Evolutionary conservation across 352 stramenopile species (phyloP).

Genomic region (Elongisporangium prolatum): DNA sequence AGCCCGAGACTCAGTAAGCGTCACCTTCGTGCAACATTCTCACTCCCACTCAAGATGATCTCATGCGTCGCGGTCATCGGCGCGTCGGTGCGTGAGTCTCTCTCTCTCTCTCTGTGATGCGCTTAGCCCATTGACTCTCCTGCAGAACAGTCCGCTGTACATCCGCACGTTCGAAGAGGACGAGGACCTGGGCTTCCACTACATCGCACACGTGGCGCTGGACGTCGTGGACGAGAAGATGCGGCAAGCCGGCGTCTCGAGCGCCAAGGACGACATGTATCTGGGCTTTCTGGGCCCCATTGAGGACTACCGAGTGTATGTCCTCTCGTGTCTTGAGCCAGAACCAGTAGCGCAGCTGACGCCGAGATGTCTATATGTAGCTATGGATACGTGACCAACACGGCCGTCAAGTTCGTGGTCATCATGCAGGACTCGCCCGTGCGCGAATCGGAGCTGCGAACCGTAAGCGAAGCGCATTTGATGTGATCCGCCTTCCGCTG

Average conservation of each 20-base stretch:
- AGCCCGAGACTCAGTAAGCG: background rate
- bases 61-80: slow-evolving; percentile 77
- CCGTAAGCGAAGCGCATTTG: slow-evolving; percentile 21
- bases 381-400: slow-evolving; percentile 86
- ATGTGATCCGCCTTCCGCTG: no score
- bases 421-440: slow-evolving; percentile 72
- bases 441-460: slow-evolving; percentile 74
- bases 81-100: slow-evolving; percentile 47
- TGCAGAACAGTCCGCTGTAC: slow-evolving; percentile 80
- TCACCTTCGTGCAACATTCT: slow-evolving; percentile 16
- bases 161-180: slow-evolving; percentile 81
- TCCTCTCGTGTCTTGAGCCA: no score
- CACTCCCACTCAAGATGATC: slow-evolving; percentile 43
- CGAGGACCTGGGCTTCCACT: slow-evolving; percentile 84
- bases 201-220: slow-evolving; percentile 81
- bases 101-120: background rate
- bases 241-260: slow-evolving; percentile 34
- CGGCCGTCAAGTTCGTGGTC: slow-evolving; percentile 76
- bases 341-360: no score
- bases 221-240: slow-evolving; percentile 84
- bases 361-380: no score
- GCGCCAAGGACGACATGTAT: slow-evolving; percentile 82
- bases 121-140: background rate
- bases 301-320: slow-evolving; percentile 81
- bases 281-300: slow-evolving; percentile 80